Percentiles rank a stretch among this genome's conserved stretches.
phyloP scores from a whole-genome alignment of 768 basidiomycete species.

The Fomitopsis serialis region DNA sequence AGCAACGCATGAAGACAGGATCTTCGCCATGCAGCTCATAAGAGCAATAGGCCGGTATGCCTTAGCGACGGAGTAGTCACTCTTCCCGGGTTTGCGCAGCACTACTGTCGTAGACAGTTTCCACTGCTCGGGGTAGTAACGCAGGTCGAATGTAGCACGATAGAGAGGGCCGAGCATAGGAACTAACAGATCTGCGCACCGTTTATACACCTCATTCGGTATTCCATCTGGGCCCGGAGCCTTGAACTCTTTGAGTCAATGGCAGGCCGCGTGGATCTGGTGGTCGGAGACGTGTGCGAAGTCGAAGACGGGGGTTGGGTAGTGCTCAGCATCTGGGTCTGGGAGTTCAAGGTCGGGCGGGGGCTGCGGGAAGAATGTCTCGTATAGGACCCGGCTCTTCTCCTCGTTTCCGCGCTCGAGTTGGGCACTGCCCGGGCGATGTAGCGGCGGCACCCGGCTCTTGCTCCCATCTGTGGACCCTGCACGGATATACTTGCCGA shows the following conservation, averaged over 20 bases:
- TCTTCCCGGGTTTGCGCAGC: conserved; percentile 28
- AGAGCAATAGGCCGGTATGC: conserved; percentile 31
- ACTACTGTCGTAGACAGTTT: conserved; percentile 22
- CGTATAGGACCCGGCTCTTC: conserved; percentile 14
- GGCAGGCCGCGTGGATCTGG: conserved; percentile 23
- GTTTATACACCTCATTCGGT: conserved; percentile 28
- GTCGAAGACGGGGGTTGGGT: conserved; percentile 20
- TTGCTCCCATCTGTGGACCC: conserved; percentile 7
- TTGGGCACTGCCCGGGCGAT: not conserved
- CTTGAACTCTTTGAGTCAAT: conserved; percentile 29
- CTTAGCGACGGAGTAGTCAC: conserved; percentile 26
- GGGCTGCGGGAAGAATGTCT: conserved; percentile 25
- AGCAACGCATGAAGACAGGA: conserved; percentile 16
- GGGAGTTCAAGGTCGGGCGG: no score
- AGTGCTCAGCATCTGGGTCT: no score
- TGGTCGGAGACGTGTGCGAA: conserved; percentile 17
- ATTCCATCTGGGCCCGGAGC: conserved; percentile 24
- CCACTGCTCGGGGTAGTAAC: conserved; percentile 23
- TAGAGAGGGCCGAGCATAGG: conserved; percentile 24
- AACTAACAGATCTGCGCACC: conserved; percentile 18
- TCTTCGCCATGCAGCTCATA: conserved; percentile 16
- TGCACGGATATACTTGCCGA: conserved; percentile 3
- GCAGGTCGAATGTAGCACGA: conserved; percentile 22
- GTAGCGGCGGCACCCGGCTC: conserved; percentile 15
- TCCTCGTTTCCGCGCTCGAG: conserved; percentile 1